These are phyloP conservation scores for Neonectria ditissima DNA, from an alignment of 2,329 filamentous ascomycete genomes.

Conservation along the genomic window DNA sequence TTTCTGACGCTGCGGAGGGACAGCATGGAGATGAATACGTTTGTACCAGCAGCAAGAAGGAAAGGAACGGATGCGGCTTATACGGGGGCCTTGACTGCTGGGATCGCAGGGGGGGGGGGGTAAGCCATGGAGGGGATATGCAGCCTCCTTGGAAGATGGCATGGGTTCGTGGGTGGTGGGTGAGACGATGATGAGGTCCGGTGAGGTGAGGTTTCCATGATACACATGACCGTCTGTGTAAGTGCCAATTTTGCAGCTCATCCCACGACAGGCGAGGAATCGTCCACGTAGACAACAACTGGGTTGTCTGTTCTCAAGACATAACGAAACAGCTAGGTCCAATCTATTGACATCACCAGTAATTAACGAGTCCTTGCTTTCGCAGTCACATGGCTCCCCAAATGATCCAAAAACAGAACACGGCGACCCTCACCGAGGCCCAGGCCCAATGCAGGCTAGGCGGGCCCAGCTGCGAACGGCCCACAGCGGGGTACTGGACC, in stretches of 20 bases:
- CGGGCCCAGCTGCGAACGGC: not conserved
- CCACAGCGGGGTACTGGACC: constrained; percentile 25
- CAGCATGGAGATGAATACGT: not conserved
- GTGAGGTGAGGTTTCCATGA: not conserved
- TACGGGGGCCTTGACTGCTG: not conserved
- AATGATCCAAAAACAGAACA: not conserved
- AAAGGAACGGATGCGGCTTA: not conserved
- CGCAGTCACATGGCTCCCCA: constrained; percentile 1
- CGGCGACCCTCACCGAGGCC: not conserved
- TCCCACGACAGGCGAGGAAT: not conserved
- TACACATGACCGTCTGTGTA: not conserved
- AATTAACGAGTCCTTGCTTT: not conserved
- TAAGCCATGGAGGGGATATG: not conserved
- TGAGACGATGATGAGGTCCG: constrained; percentile 9
- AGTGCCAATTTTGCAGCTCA: not conserved
- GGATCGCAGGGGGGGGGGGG: not conserved
- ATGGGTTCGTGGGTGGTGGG: not conserved
- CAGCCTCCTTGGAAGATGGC: constrained; percentile 7
- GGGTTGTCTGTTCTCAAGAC: not conserved
- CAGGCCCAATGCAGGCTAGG: not conserved
- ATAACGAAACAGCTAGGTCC: not conserved
- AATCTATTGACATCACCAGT: not conserved
- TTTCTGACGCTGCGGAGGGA: not conserved
- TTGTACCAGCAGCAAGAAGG: not conserved
- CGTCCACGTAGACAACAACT: not conserved